Evolutionary conservation across 1,284 basidiomycete species (phyloP), one percentile per base, ranked within the genome.

Genomic region (Ustilago shanxiensis): DNA sequence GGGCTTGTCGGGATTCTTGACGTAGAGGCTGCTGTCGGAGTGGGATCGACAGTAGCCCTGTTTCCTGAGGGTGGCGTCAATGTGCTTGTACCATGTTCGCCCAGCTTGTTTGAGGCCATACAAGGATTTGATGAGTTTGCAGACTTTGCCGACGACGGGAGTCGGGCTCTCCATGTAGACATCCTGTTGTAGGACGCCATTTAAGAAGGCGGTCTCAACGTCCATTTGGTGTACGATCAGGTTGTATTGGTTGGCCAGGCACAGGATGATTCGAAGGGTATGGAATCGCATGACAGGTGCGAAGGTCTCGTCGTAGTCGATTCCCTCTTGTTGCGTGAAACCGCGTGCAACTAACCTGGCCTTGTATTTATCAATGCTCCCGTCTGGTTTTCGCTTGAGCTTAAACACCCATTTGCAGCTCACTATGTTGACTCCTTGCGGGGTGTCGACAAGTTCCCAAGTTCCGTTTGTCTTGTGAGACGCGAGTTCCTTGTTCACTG

Each of bases 81-180:
- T 7, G 10, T 35, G 28, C 18, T 52, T n/a, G 29, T 35, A 52
- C 51, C 51, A 52, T 20, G 9, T 52, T 4, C 29, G 10, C 20
- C 51, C 51, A n/a, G 51, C 51, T 52, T 52, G 51, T n/a, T 52
- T 52, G 7, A 52, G 51, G 18, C 51, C 51, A 20, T 52, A 52
- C 2, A 52, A 13, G 2, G 53, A 5, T 20, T 41, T 45, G 6
- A 28, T 45, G 6, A 45, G 18, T 29, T 29, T 56, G 26, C 10
- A 18, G 26, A 3, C 29, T 20, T n/a, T 6, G 13, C 22, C 22
- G 26, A 10, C 20, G 26, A 2, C 53, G n/a, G 39, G 54, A 2
- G 39, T 24, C 13, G 35, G 54, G 31, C 31, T 33, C n/a, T 31
- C 22, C 54, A 56, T 41, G 26, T 29, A 56, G 2, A 56, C 5